These are phyloP conservation scores for Linum tenue DNA, from an alignment of 345 rosid species.

Conservation along the genomic window DNA sequence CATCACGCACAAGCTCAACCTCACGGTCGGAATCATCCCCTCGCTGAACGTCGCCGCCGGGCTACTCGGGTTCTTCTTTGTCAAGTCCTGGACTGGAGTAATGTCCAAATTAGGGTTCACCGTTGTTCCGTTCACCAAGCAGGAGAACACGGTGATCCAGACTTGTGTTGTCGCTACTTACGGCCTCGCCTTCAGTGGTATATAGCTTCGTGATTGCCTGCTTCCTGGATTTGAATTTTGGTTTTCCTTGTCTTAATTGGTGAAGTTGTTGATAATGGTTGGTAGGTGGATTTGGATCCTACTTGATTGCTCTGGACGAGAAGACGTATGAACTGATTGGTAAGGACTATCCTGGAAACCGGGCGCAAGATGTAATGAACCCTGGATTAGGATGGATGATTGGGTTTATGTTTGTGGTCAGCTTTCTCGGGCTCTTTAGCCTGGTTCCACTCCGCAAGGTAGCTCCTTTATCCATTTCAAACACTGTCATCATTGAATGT, in stretches of 20 bases:
- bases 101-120: no score
- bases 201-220: neutral
- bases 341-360: conserved; percentile 73
- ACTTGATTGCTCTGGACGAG: conserved; percentile 80
- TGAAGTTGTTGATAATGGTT: conserved; percentile 4
- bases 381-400: conserved; percentile 93
- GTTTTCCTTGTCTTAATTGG: neutral
- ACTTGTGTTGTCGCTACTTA: conserved; percentile 23
- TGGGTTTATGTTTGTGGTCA: conserved; percentile 75
- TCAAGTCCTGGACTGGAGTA: no score
- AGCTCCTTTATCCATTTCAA: neutral
- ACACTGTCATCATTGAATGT: neutral
- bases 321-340: conserved; percentile 78
- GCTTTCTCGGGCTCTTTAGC: conserved; percentile 84
- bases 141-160: no score
- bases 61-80: no score
- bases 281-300: conserved; percentile 86
- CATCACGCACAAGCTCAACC: no score
- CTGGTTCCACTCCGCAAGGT: conserved; percentile 91
- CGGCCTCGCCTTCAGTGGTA: conserved; percentile 86
- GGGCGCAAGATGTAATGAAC: conserved; percentile 55
- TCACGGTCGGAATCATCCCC: no score
- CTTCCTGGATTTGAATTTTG: neutral
- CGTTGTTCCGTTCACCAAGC: no score
- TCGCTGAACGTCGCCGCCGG: no score